These are phyloP conservation scores for Xylaria sp. DNA, from an alignment of 2,329 filamentous ascomycete species.

Conservation along the genomic window DNA sequence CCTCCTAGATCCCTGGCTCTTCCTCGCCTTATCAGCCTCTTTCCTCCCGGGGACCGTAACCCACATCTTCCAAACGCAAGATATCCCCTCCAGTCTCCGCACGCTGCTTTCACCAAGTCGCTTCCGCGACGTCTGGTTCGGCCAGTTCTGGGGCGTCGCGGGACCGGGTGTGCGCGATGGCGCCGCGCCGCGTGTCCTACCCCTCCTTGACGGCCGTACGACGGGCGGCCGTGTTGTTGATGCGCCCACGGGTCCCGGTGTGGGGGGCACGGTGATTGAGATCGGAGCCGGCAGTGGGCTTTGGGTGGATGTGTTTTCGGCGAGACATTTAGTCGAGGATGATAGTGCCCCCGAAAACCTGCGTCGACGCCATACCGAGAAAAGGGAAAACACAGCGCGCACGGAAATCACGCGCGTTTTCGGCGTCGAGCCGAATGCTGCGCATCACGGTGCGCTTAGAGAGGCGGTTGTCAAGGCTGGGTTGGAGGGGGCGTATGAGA, in stretches of 20 bases:
- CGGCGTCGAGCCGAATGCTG: conserved; percentile 59
- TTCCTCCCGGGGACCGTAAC: conserved; percentile 49
- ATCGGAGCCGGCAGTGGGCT: conserved; percentile 57
- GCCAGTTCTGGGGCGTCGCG: conserved; percentile 52
- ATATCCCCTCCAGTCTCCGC: conserved; percentile 26
- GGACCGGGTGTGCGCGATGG: conserved; percentile 46
- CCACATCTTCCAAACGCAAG: conserved; percentile 34
- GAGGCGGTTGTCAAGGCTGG: conserved; percentile 46
- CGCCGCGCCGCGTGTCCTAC: conserved; percentile 42
- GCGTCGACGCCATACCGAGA: neutral
- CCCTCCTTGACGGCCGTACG: conserved; percentile 49
- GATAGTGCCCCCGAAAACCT: neutral
- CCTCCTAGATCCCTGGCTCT: conserved; percentile 46
- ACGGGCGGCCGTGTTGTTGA: conserved; percentile 34
- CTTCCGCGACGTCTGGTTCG: conserved; percentile 52
- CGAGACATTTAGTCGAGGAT: conserved; percentile 5
- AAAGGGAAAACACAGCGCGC: conserved; percentile 8
- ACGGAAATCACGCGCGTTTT: conserved; percentile 45
- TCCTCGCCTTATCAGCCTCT: conserved; percentile 44
- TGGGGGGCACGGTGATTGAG: conserved; percentile 53
- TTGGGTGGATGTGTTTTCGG: conserved; percentile 51
- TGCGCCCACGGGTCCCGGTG: conserved; percentile 33
- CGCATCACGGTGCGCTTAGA: conserved; percentile 45
- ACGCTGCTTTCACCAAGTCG: conserved; percentile 33
- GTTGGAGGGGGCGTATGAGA: conserved; percentile 53